Evolutionary conservation across 352 stramenopile genomes (phyloP).

Genomic region (Saprolegnia diclina): DNA sequence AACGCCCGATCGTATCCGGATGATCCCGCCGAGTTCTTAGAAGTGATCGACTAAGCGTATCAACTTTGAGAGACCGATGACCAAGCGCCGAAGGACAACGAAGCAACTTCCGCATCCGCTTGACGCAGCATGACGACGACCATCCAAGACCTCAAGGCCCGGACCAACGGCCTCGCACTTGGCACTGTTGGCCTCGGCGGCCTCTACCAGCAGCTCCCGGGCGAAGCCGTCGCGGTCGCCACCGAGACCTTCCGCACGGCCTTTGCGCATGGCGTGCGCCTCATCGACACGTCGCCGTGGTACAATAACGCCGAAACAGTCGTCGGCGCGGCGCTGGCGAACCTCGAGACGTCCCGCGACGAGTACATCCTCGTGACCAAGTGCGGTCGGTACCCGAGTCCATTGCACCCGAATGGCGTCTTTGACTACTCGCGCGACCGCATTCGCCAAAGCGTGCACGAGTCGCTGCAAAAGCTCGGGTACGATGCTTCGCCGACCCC

Average conservation of each 20-base stretch:
- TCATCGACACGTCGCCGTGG: conserved; percentile 76
- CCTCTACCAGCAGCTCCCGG: conserved; percentile 23
- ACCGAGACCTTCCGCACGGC: conserved; percentile 23
- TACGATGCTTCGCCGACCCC: background rate
- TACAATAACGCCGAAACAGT: conserved; percentile 74
- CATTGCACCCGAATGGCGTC: conserved; percentile 31
- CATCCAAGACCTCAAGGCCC: background rate
- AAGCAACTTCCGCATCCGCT: background rate
- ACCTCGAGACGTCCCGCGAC: conserved; percentile 31
- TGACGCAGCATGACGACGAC: background rate
- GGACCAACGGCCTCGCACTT: conserved; percentile 11
- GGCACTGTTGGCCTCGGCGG: conserved; percentile 24
- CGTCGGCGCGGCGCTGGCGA: conserved; percentile 59
- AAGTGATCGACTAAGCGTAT: background rate
- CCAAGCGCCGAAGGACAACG: background rate
- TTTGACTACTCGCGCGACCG: conserved; percentile 74
- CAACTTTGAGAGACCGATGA: background rate
- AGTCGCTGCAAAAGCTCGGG: conserved; percentile 50
- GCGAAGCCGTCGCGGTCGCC: conserved; percentile 16
- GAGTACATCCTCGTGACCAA: conserved; percentile 69
- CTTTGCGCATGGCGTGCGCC: conserved; percentile 19
- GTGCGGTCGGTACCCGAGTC: conserved; percentile 55
- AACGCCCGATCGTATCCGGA: conserved; percentile 5
- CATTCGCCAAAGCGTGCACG: conserved; percentile 50
- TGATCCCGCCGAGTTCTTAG: background rate